Conservation (phyloP, 1,284 basidiomycete genomes). For the Cryptococcus sp. region DNA sequence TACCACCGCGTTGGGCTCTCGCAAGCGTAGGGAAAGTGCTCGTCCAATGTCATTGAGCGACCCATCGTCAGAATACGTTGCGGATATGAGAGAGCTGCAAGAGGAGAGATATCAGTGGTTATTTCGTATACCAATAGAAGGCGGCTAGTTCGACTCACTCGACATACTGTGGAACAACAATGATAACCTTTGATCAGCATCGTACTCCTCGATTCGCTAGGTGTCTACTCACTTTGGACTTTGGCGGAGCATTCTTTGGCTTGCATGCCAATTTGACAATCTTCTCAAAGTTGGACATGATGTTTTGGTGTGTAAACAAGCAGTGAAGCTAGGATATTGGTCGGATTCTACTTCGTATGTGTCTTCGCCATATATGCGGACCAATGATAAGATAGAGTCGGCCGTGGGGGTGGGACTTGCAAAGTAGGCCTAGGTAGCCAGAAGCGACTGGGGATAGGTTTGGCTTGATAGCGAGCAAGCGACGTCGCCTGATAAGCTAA, state of each 20-base stretch:
- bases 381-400: too few relatives aligned
- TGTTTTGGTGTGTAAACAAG: too few relatives aligned
- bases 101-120: conserved; percentile 5
- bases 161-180: conserved; percentile 46
- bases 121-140: not conserved
- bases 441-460: too few relatives aligned
- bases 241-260: conserved; percentile 89
- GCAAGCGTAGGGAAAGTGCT: conserved; percentile 75
- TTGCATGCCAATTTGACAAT: conserved; percentile 89
- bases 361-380: too few relatives aligned
- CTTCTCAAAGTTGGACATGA: conserved; percentile 38
- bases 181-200: not conserved
- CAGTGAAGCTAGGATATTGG: too few relatives aligned
- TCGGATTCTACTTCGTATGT: too few relatives aligned
- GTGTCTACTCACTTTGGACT: conserved; percentile 69
- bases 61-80: conserved; percentile 90
- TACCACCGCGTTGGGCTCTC: conserved; percentile 87
- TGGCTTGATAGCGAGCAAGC: too few relatives aligned
- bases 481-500: too few relatives aligned
- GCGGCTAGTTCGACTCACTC: conserved; percentile 35
- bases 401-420: too few relatives aligned
- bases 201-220: not conserved
- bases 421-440: too few relatives aligned
- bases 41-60: conserved; percentile 88
- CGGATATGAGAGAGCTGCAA: conserved; percentile 87